phyloP scores from a whole-genome alignment of 2,329 filamentous ascomycete genomes.

The Trichophyton benhamiae region DNA sequence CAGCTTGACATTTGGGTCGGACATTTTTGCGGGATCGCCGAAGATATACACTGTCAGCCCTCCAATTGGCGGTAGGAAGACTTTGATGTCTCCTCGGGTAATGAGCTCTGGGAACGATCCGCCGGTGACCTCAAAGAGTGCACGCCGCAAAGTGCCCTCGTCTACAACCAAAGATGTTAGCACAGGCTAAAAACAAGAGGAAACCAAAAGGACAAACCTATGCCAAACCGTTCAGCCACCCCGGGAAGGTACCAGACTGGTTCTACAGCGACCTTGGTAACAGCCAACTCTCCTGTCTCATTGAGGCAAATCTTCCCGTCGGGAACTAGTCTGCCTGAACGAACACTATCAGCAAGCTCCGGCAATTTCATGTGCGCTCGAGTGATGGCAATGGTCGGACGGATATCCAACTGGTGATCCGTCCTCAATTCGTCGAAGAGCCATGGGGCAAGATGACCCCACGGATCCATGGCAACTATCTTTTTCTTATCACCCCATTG shows the following conservation, averaged over 20 bases:
- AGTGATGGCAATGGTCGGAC: conserved; percentile 83
- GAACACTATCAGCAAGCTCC: conserved; percentile 81
- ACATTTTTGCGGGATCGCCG: conserved; percentile 87
- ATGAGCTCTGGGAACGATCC: conserved; percentile 95
- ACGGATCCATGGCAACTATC: conserved; percentile 95
- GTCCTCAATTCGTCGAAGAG: conserved; percentile 68
- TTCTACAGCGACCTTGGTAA: conserved; percentile 95
- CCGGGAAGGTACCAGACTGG: conserved; percentile 82
- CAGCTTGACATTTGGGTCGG: conserved; percentile 66
- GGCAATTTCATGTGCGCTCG: conserved; percentile 94
- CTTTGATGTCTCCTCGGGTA: conserved; percentile 84
- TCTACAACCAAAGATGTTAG: conserved; percentile 37
- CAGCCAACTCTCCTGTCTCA: conserved; percentile 69
- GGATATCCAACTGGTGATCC: conserved; percentile 65
- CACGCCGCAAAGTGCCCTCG: conserved; percentile 72
- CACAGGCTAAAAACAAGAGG: background rate
- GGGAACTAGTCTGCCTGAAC: conserved; percentile 56
- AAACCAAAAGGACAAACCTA: conserved; percentile 42
- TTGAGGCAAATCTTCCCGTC: conserved; percentile 91
- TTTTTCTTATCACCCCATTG: conserved; percentile 85
- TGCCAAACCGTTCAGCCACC: conserved; percentile 85
- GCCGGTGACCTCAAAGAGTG: conserved; percentile 88
- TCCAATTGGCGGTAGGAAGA: conserved; percentile 90
- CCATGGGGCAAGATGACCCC: conserved; percentile 76
- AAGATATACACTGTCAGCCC: conserved; percentile 96